Percentiles rank a stretch among this genome's conserved stretches.
Conservation (phyloP, 768 basidiomycete genomes). For the Botryobasidium botryosum region DNA sequence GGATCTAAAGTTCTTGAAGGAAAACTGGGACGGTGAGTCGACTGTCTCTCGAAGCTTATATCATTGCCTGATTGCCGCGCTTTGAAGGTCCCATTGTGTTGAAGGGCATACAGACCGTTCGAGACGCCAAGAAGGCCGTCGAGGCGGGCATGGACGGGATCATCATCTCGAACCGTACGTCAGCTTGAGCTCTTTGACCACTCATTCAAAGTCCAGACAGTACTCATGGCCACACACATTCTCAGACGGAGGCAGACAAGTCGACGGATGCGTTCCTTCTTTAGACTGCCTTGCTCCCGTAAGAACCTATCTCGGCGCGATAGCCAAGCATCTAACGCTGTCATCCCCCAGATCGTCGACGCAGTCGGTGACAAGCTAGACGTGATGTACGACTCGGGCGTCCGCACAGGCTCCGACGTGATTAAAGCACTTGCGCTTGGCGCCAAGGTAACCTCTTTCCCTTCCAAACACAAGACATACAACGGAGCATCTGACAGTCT, state of each 20-base stretch:
- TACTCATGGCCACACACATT: too few species aligned
- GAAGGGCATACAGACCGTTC: constrained; percentile 56
- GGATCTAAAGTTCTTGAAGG: constrained; percentile 45
- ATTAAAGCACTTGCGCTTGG: constrained; percentile 64
- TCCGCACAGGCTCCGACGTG: constrained; percentile 69
- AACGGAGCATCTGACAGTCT: constrained; percentile 1
- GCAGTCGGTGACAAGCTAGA: constrained; percentile 36
- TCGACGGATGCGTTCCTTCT: constrained; percentile 61
- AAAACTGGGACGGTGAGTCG: constrained; percentile 48
- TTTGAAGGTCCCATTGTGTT: constrained; percentile 35
- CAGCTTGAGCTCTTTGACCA: constrained; percentile 9
- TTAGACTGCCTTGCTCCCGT: constrained; percentile 55
- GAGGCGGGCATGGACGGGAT: constrained; percentile 52
- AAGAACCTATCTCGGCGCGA: constrained; percentile 39
- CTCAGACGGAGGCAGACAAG: constrained; percentile 31
- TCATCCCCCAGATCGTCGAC: too few species aligned
- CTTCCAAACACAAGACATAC: too few species aligned
- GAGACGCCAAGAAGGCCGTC: constrained; percentile 54
- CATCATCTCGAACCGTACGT: constrained; percentile 68
- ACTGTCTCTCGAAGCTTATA: background rate
- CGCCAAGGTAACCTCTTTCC: too few species aligned
- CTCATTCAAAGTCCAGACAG: too few species aligned
- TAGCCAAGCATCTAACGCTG: constrained; percentile 24
- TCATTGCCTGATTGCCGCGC: background rate
- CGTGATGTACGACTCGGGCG: constrained; percentile 52